These are phyloP conservation scores for Aspergillus latus DNA, from an alignment of 2,329 filamentous ascomycete species.

Conservation along the genomic window DNA sequence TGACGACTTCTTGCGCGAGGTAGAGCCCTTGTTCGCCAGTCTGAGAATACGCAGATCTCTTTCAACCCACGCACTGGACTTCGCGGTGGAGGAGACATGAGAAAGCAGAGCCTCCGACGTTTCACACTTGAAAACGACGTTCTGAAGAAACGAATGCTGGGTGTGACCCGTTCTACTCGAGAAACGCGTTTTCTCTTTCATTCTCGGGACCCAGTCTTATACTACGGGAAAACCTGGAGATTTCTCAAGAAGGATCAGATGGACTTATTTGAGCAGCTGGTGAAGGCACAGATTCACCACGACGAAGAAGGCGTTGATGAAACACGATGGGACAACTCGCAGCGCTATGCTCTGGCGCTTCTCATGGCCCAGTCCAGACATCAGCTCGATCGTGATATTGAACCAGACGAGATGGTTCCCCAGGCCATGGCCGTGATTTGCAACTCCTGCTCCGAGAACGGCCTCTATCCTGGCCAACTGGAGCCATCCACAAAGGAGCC, in stretches of 20 bases:
- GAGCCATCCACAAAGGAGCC: conserved; percentile 17
- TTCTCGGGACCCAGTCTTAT: conserved; percentile 18
- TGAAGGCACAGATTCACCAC: conserved; percentile 15
- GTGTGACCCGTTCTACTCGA: conserved; percentile 18
- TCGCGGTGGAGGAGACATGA: conserved; percentile 16
- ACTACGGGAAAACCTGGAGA: conserved; percentile 18
- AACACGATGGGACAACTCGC: conserved; percentile 18
- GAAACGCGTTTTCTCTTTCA: conserved; percentile 22
- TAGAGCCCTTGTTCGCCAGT: conserved; percentile 1
- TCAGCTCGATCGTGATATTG: conserved; percentile 13
- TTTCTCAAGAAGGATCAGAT: conserved; percentile 13
- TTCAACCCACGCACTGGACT: conserved; percentile 5
- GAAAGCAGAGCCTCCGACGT: conserved; percentile 18
- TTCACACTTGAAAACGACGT: conserved; percentile 20
- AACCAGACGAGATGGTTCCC: conserved; percentile 9
- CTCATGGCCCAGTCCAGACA: conserved; percentile 14
- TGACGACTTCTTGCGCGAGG: conserved; percentile 4
- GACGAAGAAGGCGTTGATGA: conserved; percentile 17
- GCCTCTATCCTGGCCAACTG: conserved; percentile 19
- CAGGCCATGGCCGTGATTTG: conserved; percentile 15
- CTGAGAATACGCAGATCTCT: neutral
- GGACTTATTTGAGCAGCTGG: conserved; percentile 11
- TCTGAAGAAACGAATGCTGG: conserved; percentile 18
- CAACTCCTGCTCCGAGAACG: conserved; percentile 21
- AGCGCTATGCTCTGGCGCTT: conserved; percentile 19